These are phyloP conservation scores for Dendrobium chrysotoxum DNA, from an alignment of 106 monocot genomes.

Conservation along the genomic window DNA sequence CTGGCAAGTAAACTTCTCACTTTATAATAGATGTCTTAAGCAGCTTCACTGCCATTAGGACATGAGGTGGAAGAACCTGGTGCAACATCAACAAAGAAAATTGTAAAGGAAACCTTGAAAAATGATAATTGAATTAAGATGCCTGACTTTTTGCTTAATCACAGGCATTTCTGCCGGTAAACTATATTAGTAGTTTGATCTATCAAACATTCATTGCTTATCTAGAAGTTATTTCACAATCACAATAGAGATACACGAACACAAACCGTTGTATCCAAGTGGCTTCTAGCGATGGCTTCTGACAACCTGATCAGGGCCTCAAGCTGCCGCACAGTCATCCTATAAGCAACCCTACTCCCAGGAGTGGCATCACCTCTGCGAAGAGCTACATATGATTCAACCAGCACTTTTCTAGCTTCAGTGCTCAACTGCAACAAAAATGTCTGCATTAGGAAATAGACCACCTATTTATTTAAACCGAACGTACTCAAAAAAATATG, in stretches of 20 bases:
- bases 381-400: constrained; percentile 92
- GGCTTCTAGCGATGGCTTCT: constrained; percentile 90
- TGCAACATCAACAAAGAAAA: neutral
- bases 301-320: constrained; percentile 93
- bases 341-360: constrained; percentile 96
- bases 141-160: neutral
- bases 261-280: constrained; percentile 70
- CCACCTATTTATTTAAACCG: neutral
- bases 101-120: neutral
- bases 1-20: constrained; percentile 23
- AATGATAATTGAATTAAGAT: neutral
- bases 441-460: neutral
- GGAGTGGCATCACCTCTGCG: constrained; percentile 81
- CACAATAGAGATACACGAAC: neutral
- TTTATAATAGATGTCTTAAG: constrained; percentile 96
- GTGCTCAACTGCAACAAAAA: constrained; percentile 55
- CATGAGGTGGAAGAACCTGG: constrained; percentile 64
- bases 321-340: constrained; percentile 97
- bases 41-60: constrained; percentile 80
- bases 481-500: neutral
- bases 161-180: neutral
- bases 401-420: constrained; percentile 79
- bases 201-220: neutral
- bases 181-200: neutral
- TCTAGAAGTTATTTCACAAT: neutral